Evolutionary conservation across 2,329 filamentous ascomycete species (phyloP), one percentile per base, ranked within the genome.

Genomic region (Trichoderma cornu-damae): DNA sequence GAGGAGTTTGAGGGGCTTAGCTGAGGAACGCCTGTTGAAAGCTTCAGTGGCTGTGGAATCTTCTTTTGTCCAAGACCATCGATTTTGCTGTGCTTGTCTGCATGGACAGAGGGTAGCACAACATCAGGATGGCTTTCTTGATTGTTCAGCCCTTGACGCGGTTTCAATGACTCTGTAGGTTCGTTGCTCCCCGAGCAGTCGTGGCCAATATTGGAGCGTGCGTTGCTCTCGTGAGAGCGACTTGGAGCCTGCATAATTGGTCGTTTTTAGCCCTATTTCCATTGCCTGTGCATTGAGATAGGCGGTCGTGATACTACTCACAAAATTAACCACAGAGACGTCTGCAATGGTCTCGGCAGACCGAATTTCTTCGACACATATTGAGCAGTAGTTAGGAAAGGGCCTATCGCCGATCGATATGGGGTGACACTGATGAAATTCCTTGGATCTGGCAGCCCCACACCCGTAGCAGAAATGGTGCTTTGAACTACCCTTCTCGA

Each of bases 381-480:
- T 59, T 16, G 52, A 57, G 46, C 71, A 73, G 50, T 73, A 73
- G 44, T 73, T 73, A 12, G 63, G 66, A 7, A 68, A 55, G 14
- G 72, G 59, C 1, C 64, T 57, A 20, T 65, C 62, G 6, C 67
- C 70, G 18, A 64, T 59, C 1, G 60, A 44, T 9, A 61, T 57
- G 3, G 64, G 62, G 30, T 67, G 51, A 6, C 48, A 54, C 4
- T 60, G 54, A 4, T 68, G 66, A 47, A 67, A 69, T 3, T 40
- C 46, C 30, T 62, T 67, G 12, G 67, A 69, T 37, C 66, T 56
- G 3, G 60, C 66, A 20, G 61, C 59, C 6, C 67, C 67, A 40
- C 67, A 69, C 9, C 66, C 61, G n/a, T 63, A 74, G 63, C 78
- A 81, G 18, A 78, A 72, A 53, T 77, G 75, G 35, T 68, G 28